Evolutionary conservation across 1,139 yeast genomes (phyloP).

Genomic region (Hyphopichia burtonii): DNA sequence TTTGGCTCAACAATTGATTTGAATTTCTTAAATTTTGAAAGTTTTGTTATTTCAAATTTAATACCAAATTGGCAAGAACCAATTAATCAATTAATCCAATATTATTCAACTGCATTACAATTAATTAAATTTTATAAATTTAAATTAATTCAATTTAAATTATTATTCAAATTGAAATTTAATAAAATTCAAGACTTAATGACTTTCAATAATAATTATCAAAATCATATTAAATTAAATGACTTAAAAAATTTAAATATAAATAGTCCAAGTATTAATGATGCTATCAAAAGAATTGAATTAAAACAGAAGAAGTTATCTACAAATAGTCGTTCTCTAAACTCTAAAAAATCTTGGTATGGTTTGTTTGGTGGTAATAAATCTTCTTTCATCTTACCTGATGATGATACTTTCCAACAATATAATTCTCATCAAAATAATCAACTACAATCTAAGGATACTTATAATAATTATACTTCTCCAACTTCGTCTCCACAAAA

Average conservation of each 20-base stretch:
- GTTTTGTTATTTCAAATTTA: conserved; percentile 32
- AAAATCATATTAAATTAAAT: conserved; percentile 16
- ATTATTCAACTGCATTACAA: conserved; percentile 37
- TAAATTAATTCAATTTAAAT: conserved; percentile 43
- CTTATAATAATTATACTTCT: background rate
- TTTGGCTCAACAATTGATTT: conserved; percentile 49
- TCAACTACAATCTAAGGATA: background rate
- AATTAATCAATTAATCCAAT: conserved; percentile 40
- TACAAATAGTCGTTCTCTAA: conserved; percentile 8
- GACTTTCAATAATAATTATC: conserved; percentile 20
- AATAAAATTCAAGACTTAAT: conserved; percentile 40
- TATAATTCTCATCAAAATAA: background rate
- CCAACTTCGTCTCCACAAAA: conserved; percentile 5
- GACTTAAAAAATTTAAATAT: conserved; percentile 31
- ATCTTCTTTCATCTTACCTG: conserved; percentile 9
- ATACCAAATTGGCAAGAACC: conserved; percentile 51
- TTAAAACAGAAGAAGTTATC: conserved; percentile 18
- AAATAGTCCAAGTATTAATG: conserved; percentile 42
- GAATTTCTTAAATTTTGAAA: conserved; percentile 41
- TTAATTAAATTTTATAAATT: conserved; percentile 45
- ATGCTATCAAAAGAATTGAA: conserved; percentile 35
- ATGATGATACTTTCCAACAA: conserved; percentile 2
- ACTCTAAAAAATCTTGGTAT: conserved; percentile 41
- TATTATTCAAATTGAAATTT: conserved; percentile 41
- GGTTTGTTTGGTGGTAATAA: conserved; percentile 46